A percentile compares a stretch with the other conserved stretches of the same genome.
Evolutionary conservation across 1,284 basidiomycete genomes (phyloP).

Genomic region (Trametes sp.): DNA sequence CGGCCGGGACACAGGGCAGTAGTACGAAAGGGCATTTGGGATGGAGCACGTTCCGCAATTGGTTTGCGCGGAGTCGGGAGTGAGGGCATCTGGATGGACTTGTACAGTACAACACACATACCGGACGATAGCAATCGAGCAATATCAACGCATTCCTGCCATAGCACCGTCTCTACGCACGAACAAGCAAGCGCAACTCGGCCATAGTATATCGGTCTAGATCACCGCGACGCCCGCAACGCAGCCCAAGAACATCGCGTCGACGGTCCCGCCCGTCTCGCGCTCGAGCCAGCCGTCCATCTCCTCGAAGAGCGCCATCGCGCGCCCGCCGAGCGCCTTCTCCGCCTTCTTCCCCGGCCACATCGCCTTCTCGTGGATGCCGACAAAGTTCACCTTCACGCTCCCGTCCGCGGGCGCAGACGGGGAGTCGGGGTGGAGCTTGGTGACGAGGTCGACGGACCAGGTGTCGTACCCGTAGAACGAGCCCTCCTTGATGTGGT

Average conservation of each 20-base stretch:
- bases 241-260: constrained; percentile 72
- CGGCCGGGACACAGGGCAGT: no score
- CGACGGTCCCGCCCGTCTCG: constrained; percentile 65
- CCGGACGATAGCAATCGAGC: no score
- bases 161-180: not conserved
- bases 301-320: constrained; percentile 71
- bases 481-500: constrained; percentile 92
- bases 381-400: constrained; percentile 70
- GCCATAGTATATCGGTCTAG: not conserved
- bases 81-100: no score
- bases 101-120: no score
- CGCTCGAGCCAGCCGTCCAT: constrained; percentile 73
- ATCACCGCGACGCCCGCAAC: constrained; percentile 61
- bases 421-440: constrained; percentile 46
- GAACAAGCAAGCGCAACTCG: not conserved
- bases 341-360: constrained; percentile 78
- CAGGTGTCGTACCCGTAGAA: constrained; percentile 81
- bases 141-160: no score
- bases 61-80: no score
- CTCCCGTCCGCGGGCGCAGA: constrained; percentile 32
- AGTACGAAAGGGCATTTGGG: no score
- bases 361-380: constrained; percentile 78
- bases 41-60: no score
- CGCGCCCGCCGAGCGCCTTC: constrained; percentile 57
- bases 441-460: constrained; percentile 75